Conservation (phyloP, 176 grass and related monocot species). For the Carex scoparia region DNA sequence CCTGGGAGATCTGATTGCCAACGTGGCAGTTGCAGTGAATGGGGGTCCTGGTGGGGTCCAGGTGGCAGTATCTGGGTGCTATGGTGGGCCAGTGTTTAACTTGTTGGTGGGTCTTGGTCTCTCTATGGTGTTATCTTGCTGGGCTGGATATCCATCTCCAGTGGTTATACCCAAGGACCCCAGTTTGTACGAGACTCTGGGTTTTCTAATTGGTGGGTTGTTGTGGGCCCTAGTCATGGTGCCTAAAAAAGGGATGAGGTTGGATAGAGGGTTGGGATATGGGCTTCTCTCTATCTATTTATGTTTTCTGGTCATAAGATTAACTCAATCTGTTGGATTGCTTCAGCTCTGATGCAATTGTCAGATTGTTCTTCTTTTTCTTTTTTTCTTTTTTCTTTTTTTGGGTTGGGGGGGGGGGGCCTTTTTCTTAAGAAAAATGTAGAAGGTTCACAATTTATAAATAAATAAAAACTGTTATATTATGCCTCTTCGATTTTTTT, state of each 20-base stretch:
- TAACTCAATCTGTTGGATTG: conserved; percentile 30
- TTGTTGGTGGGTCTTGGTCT: conserved; percentile 51
- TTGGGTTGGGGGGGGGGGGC: no score
- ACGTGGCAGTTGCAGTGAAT: conserved; percentile 46
- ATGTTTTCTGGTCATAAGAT: conserved; percentile 37
- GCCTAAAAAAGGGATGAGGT: conserved; percentile 42
- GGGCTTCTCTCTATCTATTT: conserved; percentile 53
- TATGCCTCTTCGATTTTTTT: background rate
- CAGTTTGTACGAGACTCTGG: conserved; percentile 32
- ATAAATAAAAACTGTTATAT: background rate
- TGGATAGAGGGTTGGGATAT: conserved; percentile 38
- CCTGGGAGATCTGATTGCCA: conserved; percentile 51
- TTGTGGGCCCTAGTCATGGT: conserved; percentile 46
- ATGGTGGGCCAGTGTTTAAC: conserved; percentile 66
- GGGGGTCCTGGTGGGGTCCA: conserved; percentile 35
- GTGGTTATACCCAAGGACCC: conserved; percentile 27
- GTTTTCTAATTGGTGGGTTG: conserved; percentile 29
- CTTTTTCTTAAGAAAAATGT: background rate
- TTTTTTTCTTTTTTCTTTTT: background rate
- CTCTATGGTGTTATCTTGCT: conserved; percentile 37
- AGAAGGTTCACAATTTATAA: background rate
- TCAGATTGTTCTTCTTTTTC: background rate
- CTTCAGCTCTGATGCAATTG: background rate
- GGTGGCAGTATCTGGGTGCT: conserved; percentile 53
- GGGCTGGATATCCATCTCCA: conserved; percentile 22